Conservation (phyloP, 768 basidiomycete species). For the Russula compacta region DNA sequence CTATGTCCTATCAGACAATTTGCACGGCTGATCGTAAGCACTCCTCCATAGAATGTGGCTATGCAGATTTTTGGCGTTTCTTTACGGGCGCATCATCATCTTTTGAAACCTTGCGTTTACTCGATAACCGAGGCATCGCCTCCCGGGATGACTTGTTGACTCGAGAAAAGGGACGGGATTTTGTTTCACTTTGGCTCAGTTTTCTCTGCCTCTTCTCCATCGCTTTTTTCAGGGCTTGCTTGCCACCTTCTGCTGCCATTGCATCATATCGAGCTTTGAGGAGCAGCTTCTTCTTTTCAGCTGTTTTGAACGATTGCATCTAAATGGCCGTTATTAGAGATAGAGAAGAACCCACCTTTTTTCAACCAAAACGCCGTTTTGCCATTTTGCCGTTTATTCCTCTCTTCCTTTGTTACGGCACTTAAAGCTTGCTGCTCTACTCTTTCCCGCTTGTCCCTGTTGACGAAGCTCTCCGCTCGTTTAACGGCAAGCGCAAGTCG, state of each 20-base stretch:
- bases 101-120: conserved; percentile 6
- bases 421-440: conserved; percentile 62
- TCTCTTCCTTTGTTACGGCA: conserved; percentile 41
- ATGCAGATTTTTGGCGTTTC: conserved; percentile 22
- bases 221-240: conserved; percentile 73
- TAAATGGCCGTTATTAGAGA: not conserved
- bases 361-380: conserved; percentile 87
- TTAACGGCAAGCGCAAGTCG: conserved; percentile 68
- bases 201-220: conserved; percentile 88
- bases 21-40: not conserved
- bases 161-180: conserved; percentile 56
- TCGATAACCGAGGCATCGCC: not conserved
- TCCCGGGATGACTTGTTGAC: conserved; percentile 6
- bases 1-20: conserved; percentile 37
- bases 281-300: conserved; percentile 68
- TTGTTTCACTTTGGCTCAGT: conserved; percentile 82
- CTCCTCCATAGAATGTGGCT: not conserved
- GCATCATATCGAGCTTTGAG: conserved; percentile 72
- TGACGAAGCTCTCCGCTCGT: conserved; percentile 66
- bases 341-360: conserved; percentile 40
- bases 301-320: conserved; percentile 31
- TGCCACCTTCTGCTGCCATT: conserved; percentile 67
- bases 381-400: conserved; percentile 58
- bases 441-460: conserved; percentile 57
- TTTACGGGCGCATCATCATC: conserved; percentile 8